phyloP scores from a whole-genome alignment of 495 filamentous ascomycete genomes.

The Talaromyces nanjingensis region DNA sequence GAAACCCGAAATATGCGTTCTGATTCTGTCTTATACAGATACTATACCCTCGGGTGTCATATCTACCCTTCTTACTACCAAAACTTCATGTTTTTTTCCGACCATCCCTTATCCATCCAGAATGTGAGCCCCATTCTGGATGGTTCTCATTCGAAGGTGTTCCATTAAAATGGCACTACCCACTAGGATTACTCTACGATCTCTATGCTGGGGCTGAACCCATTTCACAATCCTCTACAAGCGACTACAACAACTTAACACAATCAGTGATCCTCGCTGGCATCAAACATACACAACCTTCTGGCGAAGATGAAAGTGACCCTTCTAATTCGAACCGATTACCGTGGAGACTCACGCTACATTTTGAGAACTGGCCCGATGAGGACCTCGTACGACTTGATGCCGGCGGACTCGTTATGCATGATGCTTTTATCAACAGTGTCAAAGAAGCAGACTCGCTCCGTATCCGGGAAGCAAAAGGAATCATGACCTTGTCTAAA shows the following conservation, averaged over 20 bases:
- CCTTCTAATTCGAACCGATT: conserved; percentile 22
- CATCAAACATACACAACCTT: conserved; percentile 1
- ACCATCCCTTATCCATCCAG: conserved; percentile 60
- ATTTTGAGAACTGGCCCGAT: conserved; percentile 69
- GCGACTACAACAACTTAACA: conserved; percentile 11
- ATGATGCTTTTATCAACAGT: conserved; percentile 87
- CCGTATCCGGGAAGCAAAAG: conserved; percentile 82
- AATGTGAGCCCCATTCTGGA: conserved; percentile 48
- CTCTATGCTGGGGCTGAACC: conserved; percentile 67
- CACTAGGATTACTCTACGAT: conserved; percentile 82
- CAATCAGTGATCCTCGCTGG: conserved; percentile 8
- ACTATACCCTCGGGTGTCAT: conserved; percentile 48
- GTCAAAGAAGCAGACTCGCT: conserved; percentile 96
- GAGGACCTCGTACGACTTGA: conserved; percentile 62
- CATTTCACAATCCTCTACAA: conserved; percentile 26
- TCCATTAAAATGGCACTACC: conserved; percentile 82
- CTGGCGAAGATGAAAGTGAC: conserved; percentile 22
- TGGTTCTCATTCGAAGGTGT: conserved; percentile 72
- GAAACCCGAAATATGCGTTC: neutral
- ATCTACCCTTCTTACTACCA: conserved; percentile 70
- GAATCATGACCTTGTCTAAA: conserved; percentile 86
- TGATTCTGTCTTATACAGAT: conserved; percentile 24
- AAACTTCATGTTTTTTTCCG: conserved; percentile 72
- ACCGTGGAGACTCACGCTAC: conserved; percentile 74
- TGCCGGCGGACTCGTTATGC: conserved; percentile 49